Conservation (phyloP, 192 early-diverging fungal genomes). For the Lobosporangium transversale region DNA sequence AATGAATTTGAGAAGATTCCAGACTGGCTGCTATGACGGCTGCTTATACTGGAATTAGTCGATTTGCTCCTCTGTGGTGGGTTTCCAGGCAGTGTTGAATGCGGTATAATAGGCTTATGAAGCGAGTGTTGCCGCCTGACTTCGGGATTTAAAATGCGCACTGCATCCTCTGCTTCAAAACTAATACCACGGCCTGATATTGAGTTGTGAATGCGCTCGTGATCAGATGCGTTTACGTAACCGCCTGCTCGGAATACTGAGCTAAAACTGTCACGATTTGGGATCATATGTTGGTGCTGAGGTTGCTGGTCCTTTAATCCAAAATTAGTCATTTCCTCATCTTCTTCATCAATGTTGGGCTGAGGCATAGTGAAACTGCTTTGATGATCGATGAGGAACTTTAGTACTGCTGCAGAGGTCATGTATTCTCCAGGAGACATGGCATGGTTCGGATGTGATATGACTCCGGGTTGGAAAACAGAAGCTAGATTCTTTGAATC, state of each 20-base stretch:
- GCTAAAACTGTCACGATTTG: not conserved
- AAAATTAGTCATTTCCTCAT: conserved; percentile 38
- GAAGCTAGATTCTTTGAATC: conserved; percentile 78
- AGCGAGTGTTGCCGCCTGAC: conserved; percentile 31
- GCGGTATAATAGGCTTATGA: conserved; percentile 31
- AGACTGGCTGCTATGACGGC: conserved; percentile 31
- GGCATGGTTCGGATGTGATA: conserved; percentile 77
- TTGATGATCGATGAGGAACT: conserved; percentile 77
- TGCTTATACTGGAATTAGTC: conserved; percentile 41
- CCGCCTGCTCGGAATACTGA: conserved; percentile 16
- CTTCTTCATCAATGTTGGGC: conserved; percentile 41
- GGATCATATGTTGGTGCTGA: conserved; percentile 3
- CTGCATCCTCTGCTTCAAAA: conserved; percentile 24
- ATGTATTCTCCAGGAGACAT: conserved; percentile 79
- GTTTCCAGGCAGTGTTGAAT: conserved; percentile 32
- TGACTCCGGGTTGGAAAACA: conserved; percentile 78
- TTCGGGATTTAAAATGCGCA: conserved; percentile 20
- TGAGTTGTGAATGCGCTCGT: conserved; percentile 24
- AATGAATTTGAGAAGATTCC: conserved; percentile 17
- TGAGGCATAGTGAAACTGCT: conserved; percentile 54
- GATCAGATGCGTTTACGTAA: conserved; percentile 39
- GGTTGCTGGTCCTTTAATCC: conserved; percentile 4
- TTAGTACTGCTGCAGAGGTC: conserved; percentile 77
- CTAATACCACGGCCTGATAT: conserved; percentile 8
- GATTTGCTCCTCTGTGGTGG: conserved; percentile 33